Evolutionary conservation across 1,284 basidiomycete species (phyloP).

Genomic region (Ustilago shanxiensis): DNA sequence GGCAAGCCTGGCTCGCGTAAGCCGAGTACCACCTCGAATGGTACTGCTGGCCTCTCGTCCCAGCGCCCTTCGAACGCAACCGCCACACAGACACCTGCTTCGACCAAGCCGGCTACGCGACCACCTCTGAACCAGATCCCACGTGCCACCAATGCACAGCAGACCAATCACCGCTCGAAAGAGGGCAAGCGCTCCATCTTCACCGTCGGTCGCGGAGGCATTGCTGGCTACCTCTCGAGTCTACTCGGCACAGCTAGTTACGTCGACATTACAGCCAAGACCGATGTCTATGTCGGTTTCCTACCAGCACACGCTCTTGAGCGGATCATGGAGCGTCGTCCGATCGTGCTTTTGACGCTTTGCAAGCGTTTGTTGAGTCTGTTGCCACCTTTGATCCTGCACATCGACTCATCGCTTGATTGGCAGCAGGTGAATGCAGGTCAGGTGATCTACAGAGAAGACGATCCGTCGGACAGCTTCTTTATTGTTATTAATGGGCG

Average conservation of each 20-base stretch:
- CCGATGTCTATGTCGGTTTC: slow-evolving; percentile 96
- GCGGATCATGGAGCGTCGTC: slow-evolving; percentile 88
- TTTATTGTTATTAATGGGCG: slow-evolving; percentile 98
- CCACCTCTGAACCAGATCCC: slow-evolving; percentile 23
- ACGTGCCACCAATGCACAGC: slow-evolving; percentile 14
- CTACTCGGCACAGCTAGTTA: slow-evolving; percentile 92
- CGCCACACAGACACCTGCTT: slow-evolving; percentile 2
- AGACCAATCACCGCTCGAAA: slow-evolving; percentile 17
- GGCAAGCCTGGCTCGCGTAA: slow-evolving; percentile 20
- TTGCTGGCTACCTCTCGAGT: slow-evolving; percentile 97
- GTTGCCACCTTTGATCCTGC: slow-evolving; percentile 91
- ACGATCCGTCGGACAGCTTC: slow-evolving; percentile 91
- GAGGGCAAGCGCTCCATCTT: slow-evolving; percentile 75
- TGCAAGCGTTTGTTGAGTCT: slow-evolving; percentile 94
- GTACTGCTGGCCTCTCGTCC: background rate
- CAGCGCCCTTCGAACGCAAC: slow-evolving; percentile 14
- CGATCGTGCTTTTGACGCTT: slow-evolving; percentile 94
- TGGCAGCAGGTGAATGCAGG: slow-evolving; percentile 98
- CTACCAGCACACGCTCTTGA: slow-evolving; percentile 89
- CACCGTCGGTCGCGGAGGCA: slow-evolving; percentile 90
- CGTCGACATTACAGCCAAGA: slow-evolving; percentile 95
- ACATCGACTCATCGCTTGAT: slow-evolving; percentile 96
- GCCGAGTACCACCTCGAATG: slow-evolving; percentile 17
- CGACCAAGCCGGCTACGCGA: slow-evolving; percentile 6
- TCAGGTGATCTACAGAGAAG: slow-evolving; percentile 88